A percentile compares a stretch with the other conserved stretches of the same genome.
Evolutionary conservation across 1,284 basidiomycete species (phyloP).

Genomic region (Tilletia walkeri): DNA sequence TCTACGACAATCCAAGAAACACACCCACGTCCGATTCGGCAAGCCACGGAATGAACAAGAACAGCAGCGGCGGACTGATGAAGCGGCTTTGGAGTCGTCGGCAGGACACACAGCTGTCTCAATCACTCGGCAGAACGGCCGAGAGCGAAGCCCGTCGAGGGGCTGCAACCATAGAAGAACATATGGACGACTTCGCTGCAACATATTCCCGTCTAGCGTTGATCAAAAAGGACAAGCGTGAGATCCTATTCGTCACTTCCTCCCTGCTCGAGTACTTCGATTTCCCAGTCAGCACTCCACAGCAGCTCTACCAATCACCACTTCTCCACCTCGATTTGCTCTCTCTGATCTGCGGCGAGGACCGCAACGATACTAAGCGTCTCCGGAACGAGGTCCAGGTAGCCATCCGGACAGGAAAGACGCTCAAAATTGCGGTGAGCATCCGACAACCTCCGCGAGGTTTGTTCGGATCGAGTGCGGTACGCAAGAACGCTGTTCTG

Average conservation of each 20-base stretch:
- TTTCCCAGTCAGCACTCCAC: conserved; percentile 8
- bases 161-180: conserved; percentile 24
- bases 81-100: background rate
- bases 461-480: background rate
- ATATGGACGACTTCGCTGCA: conserved; percentile 26
- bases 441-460: conserved; percentile 14
- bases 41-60: background rate
- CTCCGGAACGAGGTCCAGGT: background rate
- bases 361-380: conserved; percentile 15
- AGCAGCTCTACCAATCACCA: conserved; percentile 20
- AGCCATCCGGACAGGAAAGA: conserved; percentile 17
- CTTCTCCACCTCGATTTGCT: conserved; percentile 27
- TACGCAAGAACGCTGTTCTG: background rate
- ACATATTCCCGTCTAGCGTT: conserved; percentile 26
- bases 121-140: background rate
- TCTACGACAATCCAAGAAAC: background rate
- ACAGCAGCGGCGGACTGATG: background rate
- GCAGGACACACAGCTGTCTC: background rate
- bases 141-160: background rate
- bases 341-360: conserved; percentile 20
- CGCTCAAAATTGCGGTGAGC: conserved; percentile 4
- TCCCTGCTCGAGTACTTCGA: conserved; percentile 21
- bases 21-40: background rate
- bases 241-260: conserved; percentile 27
- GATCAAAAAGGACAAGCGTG: conserved; percentile 28